Conservation (phyloP, 2,329 filamentous ascomycete species). For the Xylariaceae sp. region DNA sequence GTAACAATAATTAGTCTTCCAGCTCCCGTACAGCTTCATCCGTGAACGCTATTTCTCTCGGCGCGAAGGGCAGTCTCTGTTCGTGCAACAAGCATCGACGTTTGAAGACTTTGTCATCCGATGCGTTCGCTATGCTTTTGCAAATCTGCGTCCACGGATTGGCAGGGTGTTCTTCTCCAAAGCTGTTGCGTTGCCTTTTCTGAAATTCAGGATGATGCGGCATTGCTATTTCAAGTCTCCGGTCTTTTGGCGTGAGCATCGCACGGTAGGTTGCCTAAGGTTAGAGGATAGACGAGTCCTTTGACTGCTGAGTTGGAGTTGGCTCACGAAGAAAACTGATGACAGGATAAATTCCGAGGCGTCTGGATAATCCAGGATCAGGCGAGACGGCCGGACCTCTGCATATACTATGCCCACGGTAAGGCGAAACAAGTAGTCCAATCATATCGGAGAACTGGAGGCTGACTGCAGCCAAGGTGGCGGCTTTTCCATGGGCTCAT, state of each 20-base stretch:
- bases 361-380: conserved; percentile 64
- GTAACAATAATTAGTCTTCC: conserved; percentile 39
- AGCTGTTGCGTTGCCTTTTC: conserved; percentile 65
- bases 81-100: conserved; percentile 61
- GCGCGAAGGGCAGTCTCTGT: conserved; percentile 46
- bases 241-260: conserved; percentile 55
- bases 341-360: conserved; percentile 50
- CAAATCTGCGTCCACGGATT: conserved; percentile 61
- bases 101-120: conserved; percentile 76
- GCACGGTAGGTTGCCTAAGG: conserved; percentile 37
- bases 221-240: conserved; percentile 61
- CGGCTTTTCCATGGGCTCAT: conserved; percentile 77
- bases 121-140: conserved; percentile 73
- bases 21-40: conserved; percentile 54
- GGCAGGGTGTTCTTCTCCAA: conserved; percentile 75
- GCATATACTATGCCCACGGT: conserved; percentile 81
- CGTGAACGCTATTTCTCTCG: conserved; percentile 49
- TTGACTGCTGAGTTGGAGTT: too few species aligned
- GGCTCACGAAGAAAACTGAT: too few species aligned
- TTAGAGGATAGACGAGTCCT: too few species aligned
- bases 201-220: conserved; percentile 68
- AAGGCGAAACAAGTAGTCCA: conserved; percentile 20
- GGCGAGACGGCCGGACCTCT: conserved; percentile 60
- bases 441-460: neutral
- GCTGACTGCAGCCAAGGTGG: conserved; percentile 49